Evolutionary conservation across 352 stramenopile genomes (phyloP).

Genomic region (Phytophthora agathidicida): DNA sequence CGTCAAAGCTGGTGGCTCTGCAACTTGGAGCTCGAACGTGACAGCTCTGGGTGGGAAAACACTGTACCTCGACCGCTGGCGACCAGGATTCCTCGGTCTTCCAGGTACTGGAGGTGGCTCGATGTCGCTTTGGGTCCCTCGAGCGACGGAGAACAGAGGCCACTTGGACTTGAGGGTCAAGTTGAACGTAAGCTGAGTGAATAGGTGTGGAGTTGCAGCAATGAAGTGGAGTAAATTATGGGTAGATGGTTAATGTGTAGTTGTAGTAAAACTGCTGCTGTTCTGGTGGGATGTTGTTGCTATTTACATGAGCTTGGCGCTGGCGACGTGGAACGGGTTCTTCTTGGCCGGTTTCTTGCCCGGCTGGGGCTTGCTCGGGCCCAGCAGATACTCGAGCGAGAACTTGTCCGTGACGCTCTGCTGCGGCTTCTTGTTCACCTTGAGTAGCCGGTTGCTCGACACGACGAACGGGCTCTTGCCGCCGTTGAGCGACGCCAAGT

Average conservation of each 20-base stretch:
- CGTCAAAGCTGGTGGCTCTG: slow-evolving; percentile 1
- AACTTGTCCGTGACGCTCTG: slow-evolving; percentile 62
- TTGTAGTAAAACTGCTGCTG: not conserved
- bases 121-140: slow-evolving; percentile 27
- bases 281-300: not conserved
- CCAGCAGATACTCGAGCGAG: slow-evolving; percentile 71
- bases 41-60: slow-evolving; percentile 2
- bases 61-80: slow-evolving; percentile 15
- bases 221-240: not conserved
- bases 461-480: slow-evolving; percentile 77
- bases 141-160: slow-evolving; percentile 5
- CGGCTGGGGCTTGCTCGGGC: slow-evolving; percentile 19
- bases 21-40: slow-evolving; percentile 8
- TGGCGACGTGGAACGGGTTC: slow-evolving; percentile 70
- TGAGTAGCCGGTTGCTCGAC: slow-evolving; percentile 59
- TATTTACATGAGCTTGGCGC: slow-evolving; percentile 71
- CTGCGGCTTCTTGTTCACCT: slow-evolving; percentile 36
- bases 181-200: slow-evolving; percentile 11
- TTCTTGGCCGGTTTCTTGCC: slow-evolving; percentile 26
- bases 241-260: not conserved
- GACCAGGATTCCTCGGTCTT: slow-evolving; percentile 4
- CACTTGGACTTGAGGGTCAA: slow-evolving; percentile 9
- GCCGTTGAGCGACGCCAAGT: slow-evolving; percentile 62
- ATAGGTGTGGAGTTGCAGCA: not conserved
- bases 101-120: slow-evolving; percentile 14